phyloP scores from a whole-genome alignment of 352 stramenopile species.

The Aphanomyces cochlioides region DNA sequence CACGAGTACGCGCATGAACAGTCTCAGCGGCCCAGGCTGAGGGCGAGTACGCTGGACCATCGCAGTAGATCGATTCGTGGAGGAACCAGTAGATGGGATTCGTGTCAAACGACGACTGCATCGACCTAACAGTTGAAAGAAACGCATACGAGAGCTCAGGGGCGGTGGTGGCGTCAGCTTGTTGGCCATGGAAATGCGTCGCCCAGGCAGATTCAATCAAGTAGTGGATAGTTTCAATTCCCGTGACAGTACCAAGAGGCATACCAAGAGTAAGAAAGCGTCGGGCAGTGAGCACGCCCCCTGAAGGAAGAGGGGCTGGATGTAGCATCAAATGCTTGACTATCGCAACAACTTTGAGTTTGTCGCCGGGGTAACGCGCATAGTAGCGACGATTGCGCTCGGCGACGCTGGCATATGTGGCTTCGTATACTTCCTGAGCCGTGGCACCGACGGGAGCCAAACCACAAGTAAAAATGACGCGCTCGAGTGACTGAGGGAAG shows the following conservation, averaged over 20 bases:
- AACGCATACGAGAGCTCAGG: slow-evolving; percentile 45
- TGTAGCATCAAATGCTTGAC: slow-evolving; percentile 40
- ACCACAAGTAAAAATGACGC: slow-evolving; percentile 56
- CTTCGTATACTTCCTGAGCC: slow-evolving; percentile 43
- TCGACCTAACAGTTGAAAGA: slow-evolving; percentile 48
- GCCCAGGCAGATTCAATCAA: slow-evolving; percentile 37
- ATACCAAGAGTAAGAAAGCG: slow-evolving; percentile 64
- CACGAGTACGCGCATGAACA: slow-evolving; percentile 5
- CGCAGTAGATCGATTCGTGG: slow-evolving; percentile 71
- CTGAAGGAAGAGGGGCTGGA: slow-evolving; percentile 40
- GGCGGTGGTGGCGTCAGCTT: slow-evolving; percentile 34
- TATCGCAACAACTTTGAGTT: slow-evolving; percentile 50
- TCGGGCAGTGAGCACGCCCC: slow-evolving; percentile 53
- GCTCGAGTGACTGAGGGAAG: slow-evolving; percentile 42
- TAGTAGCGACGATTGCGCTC: slow-evolving; percentile 62
- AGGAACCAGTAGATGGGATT: slow-evolving; percentile 70
- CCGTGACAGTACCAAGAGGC: slow-evolving; percentile 40
- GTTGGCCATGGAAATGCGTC: slow-evolving; percentile 39
- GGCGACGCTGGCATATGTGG: slow-evolving; percentile 47
- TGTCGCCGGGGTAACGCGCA: slow-evolving; percentile 62
- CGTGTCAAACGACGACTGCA: slow-evolving; percentile 64
- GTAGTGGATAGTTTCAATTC: slow-evolving; percentile 55
- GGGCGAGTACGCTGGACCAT: slow-evolving; percentile 36
- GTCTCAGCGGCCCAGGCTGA: slow-evolving; percentile 36
- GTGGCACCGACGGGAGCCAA: slow-evolving; percentile 57